Base-by-base conservation (phyloP, 176 grass and related monocot genomes). In the Raddia guianensis region DNA sequence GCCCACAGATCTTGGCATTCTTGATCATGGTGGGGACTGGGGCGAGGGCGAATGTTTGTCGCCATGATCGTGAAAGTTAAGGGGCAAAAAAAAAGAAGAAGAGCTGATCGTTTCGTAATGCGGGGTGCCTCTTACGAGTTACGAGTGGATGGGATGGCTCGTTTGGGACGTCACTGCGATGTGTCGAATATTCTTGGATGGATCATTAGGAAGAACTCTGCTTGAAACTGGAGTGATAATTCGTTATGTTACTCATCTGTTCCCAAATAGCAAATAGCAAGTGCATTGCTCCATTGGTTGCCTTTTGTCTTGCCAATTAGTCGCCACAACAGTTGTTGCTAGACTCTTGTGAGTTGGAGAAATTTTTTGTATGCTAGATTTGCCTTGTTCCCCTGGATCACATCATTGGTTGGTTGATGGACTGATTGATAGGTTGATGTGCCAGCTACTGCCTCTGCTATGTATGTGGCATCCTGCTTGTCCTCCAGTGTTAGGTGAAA, bases 401-500 rank as follows among this genome's bases (percentile, higher is more conserved):
- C 53, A 81, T 81, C 21, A 51, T 72, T 72, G 9, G 77, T 76
- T 85, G 65, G 49, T 76, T 76, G 56, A 49, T 58, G 55, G 27
- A 44, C 42, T 75, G 70, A 80, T 84, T 49, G 76, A 37, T 65
- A 71, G 42, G 13, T 57, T 80, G 77, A 80, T 84, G 55, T 46
- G 64, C 64, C 63, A 89, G 63, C 82, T 89, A 64, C 87, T 33
- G 55, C 82, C 48, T 65, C 76, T 51, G 61, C 7, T 76, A 35
- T 80, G 42, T 70, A 76, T 72, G 77, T 76, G 77, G 62, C 21
- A 80, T 80, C 76, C 63, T 63, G 20, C 75, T 47, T 63, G 63
- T 80, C 40, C 47, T 70, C 0, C n/a, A 27, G 87, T 57, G 77
- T 89, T 81, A 3, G 77, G 82, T 85, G 71, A 71, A 85, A 71